These are phyloP conservation scores for Craspedostauros australis DNA, from an alignment of 108 stramenopile species.

Conservation along the genomic window DNA sequence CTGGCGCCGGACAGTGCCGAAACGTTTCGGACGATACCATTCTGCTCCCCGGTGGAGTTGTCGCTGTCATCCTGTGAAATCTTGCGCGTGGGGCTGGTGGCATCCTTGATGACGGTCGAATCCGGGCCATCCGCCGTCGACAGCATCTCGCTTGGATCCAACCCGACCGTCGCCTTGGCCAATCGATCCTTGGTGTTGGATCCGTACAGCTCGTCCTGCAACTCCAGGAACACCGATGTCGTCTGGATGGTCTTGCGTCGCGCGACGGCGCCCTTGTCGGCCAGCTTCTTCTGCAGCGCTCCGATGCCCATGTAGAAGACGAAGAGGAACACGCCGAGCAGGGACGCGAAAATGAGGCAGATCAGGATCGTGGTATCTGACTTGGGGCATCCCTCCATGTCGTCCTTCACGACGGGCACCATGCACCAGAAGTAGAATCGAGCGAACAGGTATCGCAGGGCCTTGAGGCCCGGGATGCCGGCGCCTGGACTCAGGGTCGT, in stretches of 20 bases:
- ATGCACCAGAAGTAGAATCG: slow-evolving; percentile 67
- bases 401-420: slow-evolving; percentile 39
- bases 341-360: slow-evolving; percentile 33
- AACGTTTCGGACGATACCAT: too few species aligned
- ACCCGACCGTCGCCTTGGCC: too few species aligned
- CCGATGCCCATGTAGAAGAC: background rate
- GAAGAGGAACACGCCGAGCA: slow-evolving; percentile 37
- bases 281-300: background rate
- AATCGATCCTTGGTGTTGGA: too few species aligned
- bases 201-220: slow-evolving; percentile 18
- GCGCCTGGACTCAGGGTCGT: slow-evolving; percentile 59
- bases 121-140: too few species aligned
- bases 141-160: too few species aligned
- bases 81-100: too few species aligned
- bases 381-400: slow-evolving; percentile 60
- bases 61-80: too few species aligned
- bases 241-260: slow-evolving; percentile 4
- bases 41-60: too few species aligned
- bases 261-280: background rate
- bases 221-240: slow-evolving; percentile 4
- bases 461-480: slow-evolving; percentile 46
- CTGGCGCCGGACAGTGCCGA: too few species aligned
- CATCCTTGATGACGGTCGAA: too few species aligned
- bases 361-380: slow-evolving; percentile 29
- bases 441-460: slow-evolving; percentile 49